Base-by-base conservation (phyloP, 371 early-diverging fungal species). In the Rhizopus stolonifer region DNA sequence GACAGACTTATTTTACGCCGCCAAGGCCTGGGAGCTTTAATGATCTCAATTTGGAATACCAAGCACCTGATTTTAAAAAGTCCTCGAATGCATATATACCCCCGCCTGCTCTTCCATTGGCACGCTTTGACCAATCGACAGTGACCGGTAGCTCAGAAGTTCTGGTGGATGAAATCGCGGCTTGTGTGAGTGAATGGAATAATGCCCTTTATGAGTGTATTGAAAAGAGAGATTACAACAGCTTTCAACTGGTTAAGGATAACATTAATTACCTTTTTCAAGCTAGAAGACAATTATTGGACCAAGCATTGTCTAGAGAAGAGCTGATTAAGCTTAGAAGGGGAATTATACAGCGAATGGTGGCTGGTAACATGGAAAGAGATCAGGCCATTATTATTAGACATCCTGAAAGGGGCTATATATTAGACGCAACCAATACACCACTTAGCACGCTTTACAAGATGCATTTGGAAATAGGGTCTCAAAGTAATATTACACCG, bases 181-280 rank as follows among this genome's bases (percentile, higher is more conserved):
- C 84, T 4, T 79, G 77, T 32, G 72, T 87, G 1, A 73, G 86
- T 29, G 86, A 87, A 66, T 87, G 88, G 88, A 75, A 81, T 34
- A 64, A 65, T 25, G 49, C 72, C 15, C 64, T 88, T 15, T 79
- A 83, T 43, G 63, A 49, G 1, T 81, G 80, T 50, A 67, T 90
- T 29, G 61, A 70, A 15, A 48, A 73, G 32, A 77, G 83, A 33
- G 65, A 79, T 26, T 90, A 90, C 47, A 61, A 54, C 2, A 45
- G 74, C n/a, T 86, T 85, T 62, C 74, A 67, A 32, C 42, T 65
- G 2, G 74, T 86, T 9, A 73, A 74, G 25, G 75, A 72, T 52
- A 75, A 81, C 38, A 84, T 88, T 46, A 72, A 76, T 40, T 72
- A 67, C 43, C 67, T 90, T 18, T 82, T 84, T 50, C 79, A 84